A percentile compares a stretch with the other conserved stretches of the same genome.
Conservation (phyloP, 768 basidiomycete species). For the Suillus luteus region DNA sequence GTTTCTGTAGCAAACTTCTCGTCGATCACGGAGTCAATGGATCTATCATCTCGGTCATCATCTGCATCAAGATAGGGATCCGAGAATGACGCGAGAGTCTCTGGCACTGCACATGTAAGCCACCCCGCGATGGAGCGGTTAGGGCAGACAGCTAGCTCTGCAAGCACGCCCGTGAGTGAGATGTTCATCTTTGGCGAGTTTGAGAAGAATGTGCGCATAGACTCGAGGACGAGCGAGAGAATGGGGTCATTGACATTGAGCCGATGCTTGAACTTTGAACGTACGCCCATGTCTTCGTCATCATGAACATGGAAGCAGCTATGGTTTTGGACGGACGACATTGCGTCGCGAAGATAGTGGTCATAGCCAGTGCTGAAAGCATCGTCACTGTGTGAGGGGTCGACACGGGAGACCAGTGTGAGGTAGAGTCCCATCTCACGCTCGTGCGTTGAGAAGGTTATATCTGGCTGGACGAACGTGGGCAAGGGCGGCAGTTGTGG, state of each 20-base stretch:
- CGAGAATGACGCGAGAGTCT: constrained; percentile 23
- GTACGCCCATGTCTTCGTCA: constrained; percentile 41
- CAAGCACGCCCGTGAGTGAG: constrained; percentile 80
- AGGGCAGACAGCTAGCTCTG: constrained; percentile 82
- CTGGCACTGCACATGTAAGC: constrained; percentile 68
- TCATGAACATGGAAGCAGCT: constrained; percentile 52
- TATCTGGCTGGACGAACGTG: constrained; percentile 62
- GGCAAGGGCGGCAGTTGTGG: constrained; percentile 28
- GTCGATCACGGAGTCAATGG: constrained; percentile 75
- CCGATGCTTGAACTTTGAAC: constrained; percentile 62
- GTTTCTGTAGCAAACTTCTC: constrained; percentile 61
- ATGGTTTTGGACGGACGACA: constrained; percentile 66
- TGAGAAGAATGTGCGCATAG: constrained; percentile 76
- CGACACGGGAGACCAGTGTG: constrained; percentile 73
- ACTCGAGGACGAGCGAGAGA: constrained; percentile 67
- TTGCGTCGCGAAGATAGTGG: constrained; percentile 78
- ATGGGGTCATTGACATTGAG: constrained; percentile 79
- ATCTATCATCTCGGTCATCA: constrained; percentile 76
- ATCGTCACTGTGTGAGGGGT: constrained; percentile 67
- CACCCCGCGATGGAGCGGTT: constrained; percentile 86
- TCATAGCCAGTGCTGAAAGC: constrained; percentile 85
- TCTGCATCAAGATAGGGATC: constrained; percentile 25
- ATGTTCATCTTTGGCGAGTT: constrained; percentile 89
- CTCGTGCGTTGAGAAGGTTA: constrained; percentile 78
- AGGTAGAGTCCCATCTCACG: constrained; percentile 84